Conservation (phyloP, 225 moss, liverwort and hornwort species). For the Straminergon stramineum region DNA sequence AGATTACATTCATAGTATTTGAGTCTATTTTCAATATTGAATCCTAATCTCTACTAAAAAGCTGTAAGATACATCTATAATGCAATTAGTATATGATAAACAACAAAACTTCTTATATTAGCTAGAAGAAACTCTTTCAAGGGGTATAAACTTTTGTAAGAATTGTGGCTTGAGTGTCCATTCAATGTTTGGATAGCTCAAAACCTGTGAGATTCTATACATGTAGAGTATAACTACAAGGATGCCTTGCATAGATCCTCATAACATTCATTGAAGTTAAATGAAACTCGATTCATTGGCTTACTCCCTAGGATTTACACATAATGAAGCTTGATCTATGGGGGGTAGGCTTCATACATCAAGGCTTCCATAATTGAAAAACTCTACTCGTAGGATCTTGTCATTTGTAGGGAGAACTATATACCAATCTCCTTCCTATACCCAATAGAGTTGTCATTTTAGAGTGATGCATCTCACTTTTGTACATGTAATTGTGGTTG, state of each 20-base stretch:
- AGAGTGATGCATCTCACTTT: neutral
- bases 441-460: neutral
- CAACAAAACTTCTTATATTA: neutral
- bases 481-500: neutral
- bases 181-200: neutral
- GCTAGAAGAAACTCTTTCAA: neutral
- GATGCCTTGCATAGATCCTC: fast-evolving
- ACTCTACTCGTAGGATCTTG: fast-evolving
- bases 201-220: fast-evolving
- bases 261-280: neutral
- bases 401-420: fast-evolving
- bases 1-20: too few relatives aligned
- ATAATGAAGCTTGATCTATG: neutral
- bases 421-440: neutral
- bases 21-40: neutral
- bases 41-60: neutral
- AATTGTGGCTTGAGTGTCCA: neutral
- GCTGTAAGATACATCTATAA: neutral
- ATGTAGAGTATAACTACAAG: neutral
- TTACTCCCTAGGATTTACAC: fast-evolving
- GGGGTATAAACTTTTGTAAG: fast-evolving
- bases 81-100: neutral
- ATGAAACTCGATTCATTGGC: neutral
- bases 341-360: fast-evolving
- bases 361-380: fast-evolving